Conservation (phyloP, 768 basidiomycete genomes). For the Hebeloma cylindrosporum region DNA sequence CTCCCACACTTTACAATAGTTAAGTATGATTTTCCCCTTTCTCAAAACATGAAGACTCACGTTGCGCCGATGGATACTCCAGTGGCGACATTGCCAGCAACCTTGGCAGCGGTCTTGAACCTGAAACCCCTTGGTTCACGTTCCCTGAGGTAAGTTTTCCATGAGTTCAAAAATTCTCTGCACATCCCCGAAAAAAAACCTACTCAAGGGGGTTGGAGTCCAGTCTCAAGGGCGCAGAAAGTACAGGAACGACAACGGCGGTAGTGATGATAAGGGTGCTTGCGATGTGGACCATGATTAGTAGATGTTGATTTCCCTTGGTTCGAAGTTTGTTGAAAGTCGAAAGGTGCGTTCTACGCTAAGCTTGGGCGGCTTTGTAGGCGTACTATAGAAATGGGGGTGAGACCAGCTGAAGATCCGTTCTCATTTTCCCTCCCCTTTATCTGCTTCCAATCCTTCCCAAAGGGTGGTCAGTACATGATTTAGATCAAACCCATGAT, state of each 20-base stretch:
- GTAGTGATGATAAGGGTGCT: slow-evolving; percentile 8
- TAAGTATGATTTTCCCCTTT: neutral
- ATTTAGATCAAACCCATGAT: too few species aligned
- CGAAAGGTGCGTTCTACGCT: slow-evolving; percentile 12
- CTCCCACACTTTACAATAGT: neutral
- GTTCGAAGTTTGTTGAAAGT: neutral
- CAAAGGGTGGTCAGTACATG: too few species aligned
- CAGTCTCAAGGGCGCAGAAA: slow-evolving; percentile 9
- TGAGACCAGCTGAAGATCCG: slow-evolving; percentile 15
- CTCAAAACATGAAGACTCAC: neutral
- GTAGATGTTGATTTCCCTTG: too few species aligned
- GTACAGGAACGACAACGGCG: slow-evolving; percentile 2
- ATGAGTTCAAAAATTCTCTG: too few species aligned
- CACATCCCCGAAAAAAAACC: neutral
- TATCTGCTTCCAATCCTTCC: too few species aligned
- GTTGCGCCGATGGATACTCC: slow-evolving; percentile 5
- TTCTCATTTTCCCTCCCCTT: slow-evolving; percentile 35
- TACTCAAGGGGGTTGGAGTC: too few species aligned
- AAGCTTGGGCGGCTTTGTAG: slow-evolving; percentile 6
- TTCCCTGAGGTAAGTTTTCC: neutral
- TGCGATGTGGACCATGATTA: slow-evolving; percentile 14
- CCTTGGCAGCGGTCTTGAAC: neutral
- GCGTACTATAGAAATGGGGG: slow-evolving; percentile 2
- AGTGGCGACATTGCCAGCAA: slow-evolving; percentile 1
- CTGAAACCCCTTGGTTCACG: slow-evolving; percentile 5